phyloP scores from a whole-genome alignment of 768 basidiomycete genomes.

The Agrocybe pediades region DNA sequence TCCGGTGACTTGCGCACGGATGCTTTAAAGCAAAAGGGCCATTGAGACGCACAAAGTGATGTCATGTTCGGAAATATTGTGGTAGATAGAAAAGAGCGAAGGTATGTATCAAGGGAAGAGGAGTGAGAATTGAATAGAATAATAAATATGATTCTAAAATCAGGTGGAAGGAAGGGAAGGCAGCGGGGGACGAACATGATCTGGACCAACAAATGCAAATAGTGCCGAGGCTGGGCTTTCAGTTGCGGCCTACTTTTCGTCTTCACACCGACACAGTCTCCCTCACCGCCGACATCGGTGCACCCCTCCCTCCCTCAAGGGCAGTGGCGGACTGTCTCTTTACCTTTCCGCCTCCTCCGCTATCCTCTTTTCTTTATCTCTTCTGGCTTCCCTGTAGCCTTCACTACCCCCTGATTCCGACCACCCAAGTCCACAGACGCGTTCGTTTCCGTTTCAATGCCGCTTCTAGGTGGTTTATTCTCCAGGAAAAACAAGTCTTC shows the following conservation, averaged over 20 bases:
- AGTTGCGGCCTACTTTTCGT: constrained; percentile 8
- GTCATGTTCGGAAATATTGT: too few species aligned
- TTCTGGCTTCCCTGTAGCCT: not conserved
- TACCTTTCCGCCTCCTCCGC: not conserved
- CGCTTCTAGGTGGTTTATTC: constrained; percentile 40
- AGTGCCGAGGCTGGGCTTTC: constrained; percentile 11
- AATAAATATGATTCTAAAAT: not conserved
- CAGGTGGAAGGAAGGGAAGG: constrained; percentile 3
- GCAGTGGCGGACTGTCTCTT: constrained; percentile 16
- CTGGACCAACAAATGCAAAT: constrained; percentile 21
- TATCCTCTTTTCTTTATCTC: not conserved
- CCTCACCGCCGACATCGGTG: constrained; percentile 13
- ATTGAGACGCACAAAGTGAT: too few species aligned
- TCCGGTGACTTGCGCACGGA: too few species aligned
- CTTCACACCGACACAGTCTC: constrained; percentile 11
- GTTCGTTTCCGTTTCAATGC: constrained; percentile 28
- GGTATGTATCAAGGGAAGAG: too few species aligned
- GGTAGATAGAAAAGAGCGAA: too few species aligned
- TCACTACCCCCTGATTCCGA: not conserved
- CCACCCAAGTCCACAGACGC: not conserved
- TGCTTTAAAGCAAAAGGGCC: too few species aligned
- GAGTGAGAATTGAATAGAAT: not conserved
- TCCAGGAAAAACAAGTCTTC: constrained; percentile 36
- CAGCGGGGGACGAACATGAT: not conserved
- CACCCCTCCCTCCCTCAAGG: constrained; percentile 4